Conservation (phyloP, 148 eudicot species). For the Fagopyrum tataricum region DNA sequence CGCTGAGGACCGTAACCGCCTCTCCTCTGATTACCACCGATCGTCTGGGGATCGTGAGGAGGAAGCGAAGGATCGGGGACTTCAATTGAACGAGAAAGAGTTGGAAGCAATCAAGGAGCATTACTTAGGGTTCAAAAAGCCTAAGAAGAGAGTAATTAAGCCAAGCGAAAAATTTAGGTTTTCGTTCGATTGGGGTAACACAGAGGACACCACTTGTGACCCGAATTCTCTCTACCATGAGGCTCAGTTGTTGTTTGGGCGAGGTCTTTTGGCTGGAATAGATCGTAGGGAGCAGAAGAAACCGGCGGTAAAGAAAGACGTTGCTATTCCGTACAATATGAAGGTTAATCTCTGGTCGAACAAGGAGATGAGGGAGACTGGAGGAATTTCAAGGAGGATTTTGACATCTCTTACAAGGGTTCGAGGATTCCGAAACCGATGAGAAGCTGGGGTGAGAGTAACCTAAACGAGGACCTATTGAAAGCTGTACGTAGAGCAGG, state of each 20-base stretch:
- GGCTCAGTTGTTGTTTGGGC: conserved; percentile 43
- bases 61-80: background rate
- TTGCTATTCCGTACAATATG: conserved; percentile 38
- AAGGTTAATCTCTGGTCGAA: conserved; percentile 54
- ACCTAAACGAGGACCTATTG: conserved; percentile 49
- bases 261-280: conserved; percentile 37
- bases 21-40: background rate
- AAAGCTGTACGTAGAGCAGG: conserved; percentile 65
- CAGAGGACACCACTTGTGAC: conserved; percentile 68
- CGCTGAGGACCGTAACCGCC: background rate
- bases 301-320: conserved; percentile 17
- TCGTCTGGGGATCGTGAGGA: background rate
- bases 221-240: conserved; percentile 58
- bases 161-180: conserved; percentile 72
- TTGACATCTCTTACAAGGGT: conserved; percentile 74
- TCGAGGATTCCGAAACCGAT: conserved; percentile 66
- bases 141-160: conserved; percentile 66
- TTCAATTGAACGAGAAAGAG: conserved; percentile 37
- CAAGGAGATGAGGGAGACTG: conserved; percentile 72
- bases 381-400: conserved; percentile 81
- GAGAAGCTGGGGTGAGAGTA: conserved; percentile 81
- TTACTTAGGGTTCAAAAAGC: conserved; percentile 63
- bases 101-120: conserved; percentile 66
- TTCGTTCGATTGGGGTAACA: conserved; percentile 64
- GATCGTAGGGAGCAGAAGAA: conserved; percentile 42